A percentile compares a stretch with the other conserved stretches of the same genome.
Conservation (phyloP, 1,284 basidiomycete genomes). For the Pyrrhoderma lamaoense region DNA sequence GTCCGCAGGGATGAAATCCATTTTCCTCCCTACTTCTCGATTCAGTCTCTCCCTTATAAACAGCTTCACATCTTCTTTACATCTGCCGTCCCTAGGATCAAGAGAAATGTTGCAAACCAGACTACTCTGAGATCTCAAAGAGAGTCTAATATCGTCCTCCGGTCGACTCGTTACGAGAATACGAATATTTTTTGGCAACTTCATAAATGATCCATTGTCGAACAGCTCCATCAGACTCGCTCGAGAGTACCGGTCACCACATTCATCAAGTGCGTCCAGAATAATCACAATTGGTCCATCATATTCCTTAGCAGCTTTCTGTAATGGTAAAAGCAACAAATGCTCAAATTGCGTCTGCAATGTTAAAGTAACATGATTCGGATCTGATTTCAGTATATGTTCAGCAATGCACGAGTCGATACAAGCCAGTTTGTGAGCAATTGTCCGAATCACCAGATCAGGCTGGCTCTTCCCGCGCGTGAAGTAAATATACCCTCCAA, state of each 20-base stretch:
- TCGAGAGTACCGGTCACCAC: constrained; percentile 22
- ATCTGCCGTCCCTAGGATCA: no score
- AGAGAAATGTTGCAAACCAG: no score
- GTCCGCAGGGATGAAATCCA: no score
- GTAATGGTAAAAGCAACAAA: not conserved
- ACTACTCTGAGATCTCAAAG: not conserved
- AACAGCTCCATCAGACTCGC: constrained; percentile 19
- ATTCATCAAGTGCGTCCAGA: constrained; percentile 31
- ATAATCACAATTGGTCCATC: constrained; percentile 29
- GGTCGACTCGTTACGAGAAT: constrained; percentile 3
- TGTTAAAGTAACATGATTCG: not conserved
- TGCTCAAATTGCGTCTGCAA: not conserved
- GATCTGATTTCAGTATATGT: not conserved
- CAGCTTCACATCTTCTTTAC: not conserved
- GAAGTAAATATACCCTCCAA: not conserved
- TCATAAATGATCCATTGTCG: not conserved
- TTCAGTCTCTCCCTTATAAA: not conserved
- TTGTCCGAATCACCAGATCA: not conserved
- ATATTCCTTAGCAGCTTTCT: not conserved
- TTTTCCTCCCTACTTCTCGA: no score
- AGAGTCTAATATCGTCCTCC: not conserved
- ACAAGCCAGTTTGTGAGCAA: not conserved
- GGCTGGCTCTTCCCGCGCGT: not conserved
- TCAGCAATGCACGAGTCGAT: constrained; percentile 15
- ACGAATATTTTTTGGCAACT: not conserved